These are phyloP conservation scores for Piromyces finnis DNA, from an alignment of 192 early-diverging fungal genomes.

Conservation along the genomic window DNA sequence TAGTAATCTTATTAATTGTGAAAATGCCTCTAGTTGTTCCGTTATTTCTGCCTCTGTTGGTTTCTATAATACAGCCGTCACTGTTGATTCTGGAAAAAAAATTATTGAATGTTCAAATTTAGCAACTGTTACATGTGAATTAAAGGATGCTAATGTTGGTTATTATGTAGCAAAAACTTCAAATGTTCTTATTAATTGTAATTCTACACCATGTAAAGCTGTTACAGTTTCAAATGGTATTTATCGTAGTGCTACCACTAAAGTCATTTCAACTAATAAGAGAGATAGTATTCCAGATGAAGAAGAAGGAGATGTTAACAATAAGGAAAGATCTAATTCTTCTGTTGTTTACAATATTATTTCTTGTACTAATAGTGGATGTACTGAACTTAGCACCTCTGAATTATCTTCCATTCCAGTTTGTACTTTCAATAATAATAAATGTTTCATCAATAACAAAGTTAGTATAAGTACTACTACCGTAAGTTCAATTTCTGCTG, in stretches of 20 bases:
- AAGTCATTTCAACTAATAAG: neutral
- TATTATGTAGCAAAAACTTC: neutral
- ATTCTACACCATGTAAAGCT: neutral
- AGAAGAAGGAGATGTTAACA: neutral
- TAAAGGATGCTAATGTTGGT: neutral
- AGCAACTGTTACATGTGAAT: neutral
- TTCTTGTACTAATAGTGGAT: neutral
- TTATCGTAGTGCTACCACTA: neutral
- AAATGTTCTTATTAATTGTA: neutral
- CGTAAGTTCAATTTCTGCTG: neutral
- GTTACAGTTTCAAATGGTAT: neutral
- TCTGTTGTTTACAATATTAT: neutral
- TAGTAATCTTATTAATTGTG: neutral
- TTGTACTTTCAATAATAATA: neutral
- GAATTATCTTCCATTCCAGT: neutral
- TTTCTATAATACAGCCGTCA: neutral
- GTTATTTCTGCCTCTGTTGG: neutral
- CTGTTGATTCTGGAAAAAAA: neutral
- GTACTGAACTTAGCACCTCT: neutral
- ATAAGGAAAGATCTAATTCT: neutral
- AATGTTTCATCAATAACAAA: neutral
- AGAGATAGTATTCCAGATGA: neutral
- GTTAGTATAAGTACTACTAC: neutral
- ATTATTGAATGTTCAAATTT: neutral
- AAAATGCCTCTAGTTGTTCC: neutral